Evolutionary conservation across 169 alveolate genomes (phyloP).

Genomic region (Toxoplasma gondii): DNA sequence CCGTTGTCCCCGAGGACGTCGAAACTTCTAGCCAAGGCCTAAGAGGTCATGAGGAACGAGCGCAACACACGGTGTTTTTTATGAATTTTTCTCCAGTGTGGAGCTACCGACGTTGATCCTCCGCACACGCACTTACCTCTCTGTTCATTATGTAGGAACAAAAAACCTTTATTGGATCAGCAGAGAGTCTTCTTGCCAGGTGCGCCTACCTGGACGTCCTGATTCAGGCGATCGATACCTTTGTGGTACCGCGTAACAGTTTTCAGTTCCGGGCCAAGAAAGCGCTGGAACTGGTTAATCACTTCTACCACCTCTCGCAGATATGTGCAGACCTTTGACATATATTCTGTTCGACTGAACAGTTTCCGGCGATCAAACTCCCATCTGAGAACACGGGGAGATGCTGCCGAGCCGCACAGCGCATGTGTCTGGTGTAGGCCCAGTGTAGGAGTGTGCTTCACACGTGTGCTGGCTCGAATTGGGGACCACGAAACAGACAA

Average conservation of each 20-base stretch:
- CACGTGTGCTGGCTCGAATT: neutral
- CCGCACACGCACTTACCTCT: too few relatives aligned
- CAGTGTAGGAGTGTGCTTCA: too few relatives aligned
- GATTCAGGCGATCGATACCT: conserved; percentile 84
- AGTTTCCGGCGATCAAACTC: conserved; percentile 83
- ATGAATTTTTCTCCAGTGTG: too few relatives aligned
- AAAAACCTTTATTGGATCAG: too few relatives aligned
- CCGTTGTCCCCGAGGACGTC: conserved; percentile 80
- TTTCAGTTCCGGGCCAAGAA: conserved; percentile 92
- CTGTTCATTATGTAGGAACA: too few relatives aligned
- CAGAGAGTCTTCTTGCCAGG: too few relatives aligned
- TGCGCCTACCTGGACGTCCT: conserved; percentile 79
- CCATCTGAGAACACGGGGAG: conserved; percentile 73
- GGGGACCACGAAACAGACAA: neutral
- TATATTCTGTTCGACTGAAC: conserved; percentile 85
- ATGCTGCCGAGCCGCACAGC: neutral
- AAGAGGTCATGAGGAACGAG: neutral
- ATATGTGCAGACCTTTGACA: conserved; percentile 84
- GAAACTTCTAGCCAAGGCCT: conserved; percentile 76
- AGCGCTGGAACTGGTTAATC: conserved; percentile 86
- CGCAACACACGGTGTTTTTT: neutral
- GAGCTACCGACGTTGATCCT: neutral
- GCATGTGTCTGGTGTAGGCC: neutral
- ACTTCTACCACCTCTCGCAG: conserved; percentile 84
- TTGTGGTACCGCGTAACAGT: conserved; percentile 92